These are phyloP conservation scores for Fusarium graminum DNA, from an alignment of 2,329 filamentous ascomycete genomes.

Conservation along the genomic window DNA sequence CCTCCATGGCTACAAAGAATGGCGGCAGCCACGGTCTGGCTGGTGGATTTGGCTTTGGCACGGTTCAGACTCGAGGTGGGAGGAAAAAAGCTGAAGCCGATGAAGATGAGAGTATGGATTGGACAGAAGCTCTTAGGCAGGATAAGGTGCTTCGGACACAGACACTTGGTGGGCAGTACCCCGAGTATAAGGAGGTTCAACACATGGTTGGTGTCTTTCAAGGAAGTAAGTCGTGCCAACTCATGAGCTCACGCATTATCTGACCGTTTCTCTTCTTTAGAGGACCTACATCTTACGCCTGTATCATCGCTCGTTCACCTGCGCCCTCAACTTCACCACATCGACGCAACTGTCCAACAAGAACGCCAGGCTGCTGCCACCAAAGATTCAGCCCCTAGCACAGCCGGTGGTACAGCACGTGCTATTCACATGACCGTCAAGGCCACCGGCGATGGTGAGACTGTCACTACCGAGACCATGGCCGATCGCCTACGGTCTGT, in stretches of 20 bases:
- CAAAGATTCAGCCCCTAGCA: slow-evolving; percentile 53
- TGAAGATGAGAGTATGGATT: slow-evolving; percentile 68
- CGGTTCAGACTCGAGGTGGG: slow-evolving; percentile 57
- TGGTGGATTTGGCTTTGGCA: slow-evolving; percentile 77
- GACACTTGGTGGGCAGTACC: slow-evolving; percentile 86
- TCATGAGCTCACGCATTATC: not conserved
- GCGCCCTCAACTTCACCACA: slow-evolving; percentile 90
- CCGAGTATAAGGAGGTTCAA: slow-evolving; percentile 76
- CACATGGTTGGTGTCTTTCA: slow-evolving; percentile 96
- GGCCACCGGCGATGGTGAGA: slow-evolving; percentile 75
- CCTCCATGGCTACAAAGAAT: slow-evolving; percentile 69
- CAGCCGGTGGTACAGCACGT: slow-evolving; percentile 68
- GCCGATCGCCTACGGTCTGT: slow-evolving; percentile 80
- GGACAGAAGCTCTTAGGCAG: slow-evolving; percentile 75
- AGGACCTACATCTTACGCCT: slow-evolving; percentile 87
- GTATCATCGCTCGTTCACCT: slow-evolving; percentile 87
- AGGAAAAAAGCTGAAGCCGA: slow-evolving; percentile 57
- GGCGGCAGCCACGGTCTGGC: slow-evolving; percentile 77
- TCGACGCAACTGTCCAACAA: slow-evolving; percentile 85
- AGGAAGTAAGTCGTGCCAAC: slow-evolving; percentile 69
- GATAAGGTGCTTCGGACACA: slow-evolving; percentile 82
- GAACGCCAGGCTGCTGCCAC: slow-evolving; percentile 63
- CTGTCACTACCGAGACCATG: slow-evolving; percentile 77
- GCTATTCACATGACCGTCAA: slow-evolving; percentile 91
- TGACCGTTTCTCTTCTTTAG: slow-evolving; percentile 58